These are phyloP conservation scores for Elaeagnus macrophylla DNA, from an alignment of 306 rosid genomes.

Conservation along the genomic window DNA sequence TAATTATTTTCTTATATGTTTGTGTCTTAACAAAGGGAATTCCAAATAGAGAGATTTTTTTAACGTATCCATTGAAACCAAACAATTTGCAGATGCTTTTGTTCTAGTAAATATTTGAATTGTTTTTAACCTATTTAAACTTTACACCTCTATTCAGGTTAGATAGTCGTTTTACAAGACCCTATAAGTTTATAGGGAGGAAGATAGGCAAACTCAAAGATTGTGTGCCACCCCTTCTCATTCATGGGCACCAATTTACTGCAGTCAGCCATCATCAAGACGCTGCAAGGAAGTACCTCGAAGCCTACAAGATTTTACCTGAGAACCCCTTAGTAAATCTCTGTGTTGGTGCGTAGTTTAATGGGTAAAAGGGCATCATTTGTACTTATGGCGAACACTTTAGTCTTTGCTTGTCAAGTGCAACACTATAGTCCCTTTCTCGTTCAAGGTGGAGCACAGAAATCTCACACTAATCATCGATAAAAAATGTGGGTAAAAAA, in stretches of 20 bases:
- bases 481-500: too few relatives aligned
- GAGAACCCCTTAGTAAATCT: constrained; percentile 74
- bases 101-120: not conserved
- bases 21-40: too few relatives aligned
- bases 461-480: too few relatives aligned
- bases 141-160: constrained; percentile 35
- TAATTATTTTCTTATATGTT: too few relatives aligned
- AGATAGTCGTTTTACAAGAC: constrained; percentile 69
- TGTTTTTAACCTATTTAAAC: not conserved
- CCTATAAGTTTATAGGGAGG: constrained; percentile 51
- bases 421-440: too few relatives aligned
- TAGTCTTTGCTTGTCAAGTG: too few relatives aligned
- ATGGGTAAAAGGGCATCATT: too few relatives aligned
- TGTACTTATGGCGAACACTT: too few relatives aligned
- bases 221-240: constrained; percentile 69
- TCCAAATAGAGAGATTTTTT: too few relatives aligned
- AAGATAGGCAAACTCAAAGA: constrained; percentile 57
- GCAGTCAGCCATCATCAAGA: constrained; percentile 71
- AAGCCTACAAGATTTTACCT: constrained; percentile 70
- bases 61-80: too few relatives aligned
- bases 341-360: constrained; percentile 43
- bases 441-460: too few relatives aligned
- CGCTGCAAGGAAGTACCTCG: constrained; percentile 82
- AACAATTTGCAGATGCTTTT: too few relatives aligned
- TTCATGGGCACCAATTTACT: constrained; percentile 72